Percentiles rank a stretch among this genome's conserved stretches.
Evolutionary conservation across 1,284 basidiomycete genomes (phyloP).

Genomic region (Austroboletus novae-zelandiae): DNA sequence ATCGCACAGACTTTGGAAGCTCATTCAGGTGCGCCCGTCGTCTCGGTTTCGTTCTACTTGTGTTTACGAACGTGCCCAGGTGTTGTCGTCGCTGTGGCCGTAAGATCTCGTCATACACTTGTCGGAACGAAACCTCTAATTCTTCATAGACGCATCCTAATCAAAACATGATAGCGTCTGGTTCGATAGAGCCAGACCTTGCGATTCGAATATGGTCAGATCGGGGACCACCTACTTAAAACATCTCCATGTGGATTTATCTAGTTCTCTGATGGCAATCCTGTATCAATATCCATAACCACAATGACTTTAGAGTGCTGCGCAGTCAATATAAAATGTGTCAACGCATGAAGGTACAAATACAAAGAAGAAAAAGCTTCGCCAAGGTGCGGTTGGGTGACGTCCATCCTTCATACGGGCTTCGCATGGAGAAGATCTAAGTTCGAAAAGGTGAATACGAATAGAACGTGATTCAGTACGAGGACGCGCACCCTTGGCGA

Average conservation of each 20-base stretch:
- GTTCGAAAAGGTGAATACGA: conserved; percentile 1
- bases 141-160: conserved; percentile 68
- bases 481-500: conserved; percentile 63
- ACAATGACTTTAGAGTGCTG: conserved; percentile 1
- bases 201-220: conserved; percentile 80
- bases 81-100: conserved; percentile 73
- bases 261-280: conserved; percentile 3
- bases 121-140: conserved; percentile 4
- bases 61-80: conserved; percentile 39
- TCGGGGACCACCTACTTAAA: conserved; percentile 30
- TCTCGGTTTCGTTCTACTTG: background rate
- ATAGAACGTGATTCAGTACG: background rate
- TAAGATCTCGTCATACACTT: conserved; percentile 30
- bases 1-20: conserved; percentile 78
- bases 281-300: conserved; percentile 9
- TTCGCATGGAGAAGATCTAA: conserved; percentile 64
- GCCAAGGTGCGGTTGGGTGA: background rate
- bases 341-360: conserved; percentile 12
- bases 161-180: conserved; percentile 83
- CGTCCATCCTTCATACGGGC: conserved; percentile 41
- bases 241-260: conserved; percentile 3
- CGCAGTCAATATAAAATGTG: conserved; percentile 10
- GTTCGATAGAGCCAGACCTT: conserved; percentile 77
- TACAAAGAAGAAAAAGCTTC: conserved; percentile 11
- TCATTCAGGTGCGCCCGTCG: conserved; percentile 56